Conservation (phyloP, 2,329 filamentous ascomycete species). For the Fusarium pilosicola region DNA sequence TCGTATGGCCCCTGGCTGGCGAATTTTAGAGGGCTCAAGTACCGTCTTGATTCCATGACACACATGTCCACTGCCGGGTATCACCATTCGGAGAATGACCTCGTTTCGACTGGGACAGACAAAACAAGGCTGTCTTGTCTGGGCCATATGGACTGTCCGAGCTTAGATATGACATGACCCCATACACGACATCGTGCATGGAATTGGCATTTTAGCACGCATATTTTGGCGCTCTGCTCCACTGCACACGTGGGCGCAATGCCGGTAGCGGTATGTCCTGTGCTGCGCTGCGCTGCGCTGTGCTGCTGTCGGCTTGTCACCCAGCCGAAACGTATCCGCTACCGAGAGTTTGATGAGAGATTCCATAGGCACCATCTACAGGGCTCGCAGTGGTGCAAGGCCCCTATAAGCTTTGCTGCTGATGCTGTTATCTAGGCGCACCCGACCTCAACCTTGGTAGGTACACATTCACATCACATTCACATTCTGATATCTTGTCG, state of each 20-base stretch:
- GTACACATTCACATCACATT: not conserved
- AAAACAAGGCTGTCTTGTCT: not conserved
- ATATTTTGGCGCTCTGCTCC: slow-evolving; percentile 28
- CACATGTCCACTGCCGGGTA: slow-evolving; percentile 20
- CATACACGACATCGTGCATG: slow-evolving; percentile 13
- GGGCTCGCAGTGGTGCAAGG: not conserved
- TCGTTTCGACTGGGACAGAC: not conserved
- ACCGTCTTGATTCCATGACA: slow-evolving; percentile 17
- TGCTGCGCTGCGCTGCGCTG: slow-evolving; percentile 10
- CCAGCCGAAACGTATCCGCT: slow-evolving; percentile 23
- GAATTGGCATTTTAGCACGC: slow-evolving; percentile 6
- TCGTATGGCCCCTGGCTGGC: slow-evolving; percentile 31
- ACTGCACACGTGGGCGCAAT: slow-evolving; percentile 43
- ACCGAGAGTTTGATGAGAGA: slow-evolving; percentile 17
- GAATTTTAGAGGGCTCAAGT: slow-evolving; percentile 23
- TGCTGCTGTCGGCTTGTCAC: slow-evolving; percentile 10
- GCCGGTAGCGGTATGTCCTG: slow-evolving; percentile 34
- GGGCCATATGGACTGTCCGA: not conserved
- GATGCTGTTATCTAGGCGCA: not conserved
- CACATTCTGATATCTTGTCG: not conserved
- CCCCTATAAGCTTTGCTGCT: not conserved
- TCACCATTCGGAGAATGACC: slow-evolving; percentile 4
- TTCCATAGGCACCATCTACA: not conserved
- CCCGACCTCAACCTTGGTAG: not conserved
- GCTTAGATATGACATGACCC: slow-evolving; percentile 8